Evolutionary conservation across 2,329 filamentous ascomycete genomes (phyloP).

Genomic region (Alternaria brassicae): DNA sequence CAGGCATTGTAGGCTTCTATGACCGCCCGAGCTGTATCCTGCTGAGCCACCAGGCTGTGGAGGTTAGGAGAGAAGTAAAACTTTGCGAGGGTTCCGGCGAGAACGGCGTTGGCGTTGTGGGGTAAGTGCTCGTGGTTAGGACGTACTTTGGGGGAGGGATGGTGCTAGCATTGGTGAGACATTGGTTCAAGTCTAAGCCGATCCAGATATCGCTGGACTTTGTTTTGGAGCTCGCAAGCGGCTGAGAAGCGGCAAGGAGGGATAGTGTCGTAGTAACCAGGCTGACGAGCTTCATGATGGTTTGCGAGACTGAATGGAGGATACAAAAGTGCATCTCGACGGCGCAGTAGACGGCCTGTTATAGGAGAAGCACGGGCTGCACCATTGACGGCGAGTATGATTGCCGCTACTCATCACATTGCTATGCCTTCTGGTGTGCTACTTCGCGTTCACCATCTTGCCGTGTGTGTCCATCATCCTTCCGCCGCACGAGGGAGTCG

Average conservation of each 20-base stretch:
- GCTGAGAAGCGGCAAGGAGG: neutral
- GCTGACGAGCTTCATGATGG: neutral
- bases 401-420: neutral
- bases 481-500: too few species aligned
- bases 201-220: too few species aligned
- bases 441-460: too few species aligned
- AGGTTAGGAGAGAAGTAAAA: neutral
- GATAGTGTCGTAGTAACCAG: neutral
- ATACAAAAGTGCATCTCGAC: neutral
- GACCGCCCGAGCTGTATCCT: constrained; percentile 4
- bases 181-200: too few species aligned
- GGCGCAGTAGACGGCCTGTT: neutral
- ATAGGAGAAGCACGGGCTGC: neutral
- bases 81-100: too few species aligned
- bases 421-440: neutral
- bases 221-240: neutral
- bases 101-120: too few species aligned
- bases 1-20: too few species aligned
- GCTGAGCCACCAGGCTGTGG: constrained; percentile 4
- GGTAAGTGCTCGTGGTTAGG: neutral
- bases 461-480: too few species aligned
- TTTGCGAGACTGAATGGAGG: neutral
- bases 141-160: neutral
- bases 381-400: neutral
- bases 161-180: too few species aligned